Base-by-base conservation (phyloP, 805 yeast genomes). In the Saturnispora sekii region DNA sequence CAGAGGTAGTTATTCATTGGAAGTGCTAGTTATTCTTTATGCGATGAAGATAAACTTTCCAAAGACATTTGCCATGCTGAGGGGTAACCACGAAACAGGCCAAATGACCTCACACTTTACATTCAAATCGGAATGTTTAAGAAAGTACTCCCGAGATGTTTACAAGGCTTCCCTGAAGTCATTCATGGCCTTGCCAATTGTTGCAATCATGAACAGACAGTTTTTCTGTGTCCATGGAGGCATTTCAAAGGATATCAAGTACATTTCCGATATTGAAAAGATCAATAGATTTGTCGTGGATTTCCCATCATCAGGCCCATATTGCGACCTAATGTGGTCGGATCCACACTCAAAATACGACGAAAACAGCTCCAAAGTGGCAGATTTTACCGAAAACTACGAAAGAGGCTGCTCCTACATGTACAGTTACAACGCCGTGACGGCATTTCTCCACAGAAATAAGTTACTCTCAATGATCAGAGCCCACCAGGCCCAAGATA, bases 191-290 rank as follows among this genome's bases (percentile, higher is more conserved):
- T 67, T 90, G 47, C 97, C 97, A 5, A 71, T 90, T 52, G 95
- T 94, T 1, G 97, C 97, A 0, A 69, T 90, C 21, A 84, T 90
- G 90, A 89, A 88, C 66, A 79, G 79, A 50, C 97, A 90, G 63
- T 90, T 89, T 55, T 83, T 90, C 60, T 90, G 97, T 63, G 95
- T 88, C 43, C 98, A 90, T 60, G 98, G 97, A 43, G 97, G 97
- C 11, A 70, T 90, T 10, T 85, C 96, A 9, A 96, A 96, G 4
- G 93, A 87, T 44, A 67, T 90, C 51, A 73, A 70, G 44, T 66
- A 81, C 2, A 68, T 86, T 34, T 78, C 77, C 38, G 96, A 88
- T 58, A 65, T 90, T 31, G 70, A 73, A 29, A 68, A 65, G 32
- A 66, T 90, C 34, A 78, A 89, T 63, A 73, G 98, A 52, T 90